Evolutionary conservation across 2,329 filamentous ascomycete genomes (phyloP).

Genomic region (Paracoccidioides lutzii): DNA sequence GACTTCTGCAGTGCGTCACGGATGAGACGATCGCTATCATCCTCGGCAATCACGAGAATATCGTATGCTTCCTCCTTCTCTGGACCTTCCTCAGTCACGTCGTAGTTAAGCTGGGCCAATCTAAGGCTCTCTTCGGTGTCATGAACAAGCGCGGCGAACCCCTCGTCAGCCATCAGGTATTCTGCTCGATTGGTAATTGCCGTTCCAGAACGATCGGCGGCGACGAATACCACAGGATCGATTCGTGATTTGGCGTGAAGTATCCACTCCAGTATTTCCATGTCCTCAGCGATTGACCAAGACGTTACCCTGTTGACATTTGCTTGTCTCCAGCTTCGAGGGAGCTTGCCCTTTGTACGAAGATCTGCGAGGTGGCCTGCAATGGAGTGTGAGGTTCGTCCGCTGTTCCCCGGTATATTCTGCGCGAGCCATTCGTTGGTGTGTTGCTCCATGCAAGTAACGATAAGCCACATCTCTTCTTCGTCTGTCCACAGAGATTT

Average conservation of each 20-base stretch:
- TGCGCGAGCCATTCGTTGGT: constrained; percentile 7
- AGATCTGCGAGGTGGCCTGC: constrained; percentile 8
- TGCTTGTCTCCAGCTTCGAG: constrained; percentile 8
- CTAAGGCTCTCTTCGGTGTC: constrained; percentile 4
- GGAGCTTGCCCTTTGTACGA: constrained; percentile 5
- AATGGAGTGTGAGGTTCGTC: constrained; percentile 5
- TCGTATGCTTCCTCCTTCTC: not conserved
- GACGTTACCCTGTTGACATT: constrained; percentile 1
- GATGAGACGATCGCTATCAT: not conserved
- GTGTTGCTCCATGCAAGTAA: constrained; percentile 7
- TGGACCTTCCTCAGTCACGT: not conserved
- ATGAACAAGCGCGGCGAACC: constrained; percentile 5
- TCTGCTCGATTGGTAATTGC: constrained; percentile 7
- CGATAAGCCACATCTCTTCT: constrained; percentile 10
- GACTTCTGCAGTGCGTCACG: not conserved
- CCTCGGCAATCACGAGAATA: not conserved
- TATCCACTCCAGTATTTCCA: constrained; percentile 12
- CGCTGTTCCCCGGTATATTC: constrained; percentile 8
- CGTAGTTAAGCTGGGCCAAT: constrained; percentile 3
- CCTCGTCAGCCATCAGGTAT: constrained; percentile 8
- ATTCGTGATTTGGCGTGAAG: constrained; percentile 8
- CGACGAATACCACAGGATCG: constrained; percentile 9
- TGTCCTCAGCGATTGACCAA: constrained; percentile 11
- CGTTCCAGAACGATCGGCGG: constrained; percentile 9
- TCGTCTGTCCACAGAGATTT: constrained; percentile 8